Evolutionary conservation across 805 yeast species (phyloP).

Genomic region (Saturnispora serradocipensis): DNA sequence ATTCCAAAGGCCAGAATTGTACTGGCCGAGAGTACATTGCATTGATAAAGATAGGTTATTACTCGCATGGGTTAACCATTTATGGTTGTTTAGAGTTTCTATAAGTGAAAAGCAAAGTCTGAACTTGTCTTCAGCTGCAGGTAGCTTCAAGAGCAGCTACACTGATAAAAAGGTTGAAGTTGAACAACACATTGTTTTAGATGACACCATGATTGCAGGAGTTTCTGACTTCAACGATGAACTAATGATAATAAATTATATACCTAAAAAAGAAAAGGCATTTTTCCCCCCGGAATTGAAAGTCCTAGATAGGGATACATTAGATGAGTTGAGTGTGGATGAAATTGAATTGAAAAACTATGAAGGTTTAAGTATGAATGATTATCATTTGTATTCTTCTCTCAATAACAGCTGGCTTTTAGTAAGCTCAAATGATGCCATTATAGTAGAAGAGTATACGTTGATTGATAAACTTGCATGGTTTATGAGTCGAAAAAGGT

Average conservation of each 20-base stretch:
- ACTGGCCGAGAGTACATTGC: constrained; percentile 68
- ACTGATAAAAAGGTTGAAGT: constrained; percentile 36
- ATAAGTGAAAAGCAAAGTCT: constrained; percentile 2
- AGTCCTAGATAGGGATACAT: constrained; percentile 52
- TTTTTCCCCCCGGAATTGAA: constrained; percentile 61
- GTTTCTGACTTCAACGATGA: constrained; percentile 64
- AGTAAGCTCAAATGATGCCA: constrained; percentile 74
- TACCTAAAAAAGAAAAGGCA: constrained; percentile 23
- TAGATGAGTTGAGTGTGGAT: constrained; percentile 71
- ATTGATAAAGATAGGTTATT: constrained; percentile 58
- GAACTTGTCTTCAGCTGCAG: constrained; percentile 42
- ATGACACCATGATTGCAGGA: constrained; percentile 60
- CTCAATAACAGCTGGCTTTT: constrained; percentile 44
- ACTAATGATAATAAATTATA: constrained; percentile 49
- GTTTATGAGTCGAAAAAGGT: constrained; percentile 49
- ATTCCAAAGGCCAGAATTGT: constrained; percentile 61
- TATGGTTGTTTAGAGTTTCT: constrained; percentile 47
- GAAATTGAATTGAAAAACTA: constrained; percentile 57
- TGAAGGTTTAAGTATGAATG: constrained; percentile 63
- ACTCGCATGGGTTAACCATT: constrained; percentile 74
- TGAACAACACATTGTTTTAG: constrained; percentile 38
- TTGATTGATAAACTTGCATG: constrained; percentile 64
- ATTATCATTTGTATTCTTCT: constrained; percentile 55
- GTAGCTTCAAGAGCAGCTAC: constrained; percentile 37
- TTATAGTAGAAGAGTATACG: constrained; percentile 63